phyloP scores from a whole-genome alignment of 768 basidiomycete species.

The Mrakia blollopis region DNA sequence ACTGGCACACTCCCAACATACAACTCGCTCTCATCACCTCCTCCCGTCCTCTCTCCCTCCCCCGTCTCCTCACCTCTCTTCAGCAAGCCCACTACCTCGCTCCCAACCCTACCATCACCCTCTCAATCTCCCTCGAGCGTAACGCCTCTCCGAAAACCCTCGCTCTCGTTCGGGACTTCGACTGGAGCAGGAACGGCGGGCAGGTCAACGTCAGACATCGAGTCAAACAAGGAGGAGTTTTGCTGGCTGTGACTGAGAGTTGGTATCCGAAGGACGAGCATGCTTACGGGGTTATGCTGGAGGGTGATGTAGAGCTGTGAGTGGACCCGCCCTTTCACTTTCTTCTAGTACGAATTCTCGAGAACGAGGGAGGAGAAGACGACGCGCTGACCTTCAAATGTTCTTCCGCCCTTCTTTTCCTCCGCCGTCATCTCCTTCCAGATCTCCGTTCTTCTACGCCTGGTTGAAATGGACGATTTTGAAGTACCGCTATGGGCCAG shows the following conservation, averaged over 20 bases:
- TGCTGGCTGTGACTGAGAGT: slow-evolving; percentile 78
- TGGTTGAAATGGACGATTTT: slow-evolving; percentile 78
- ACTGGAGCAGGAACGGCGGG: slow-evolving; percentile 57
- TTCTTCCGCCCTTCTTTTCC: background rate
- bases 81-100: slow-evolving; percentile 60
- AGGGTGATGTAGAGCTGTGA: slow-evolving; percentile 81
- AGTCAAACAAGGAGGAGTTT: slow-evolving; percentile 69
- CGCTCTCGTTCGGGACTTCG: slow-evolving; percentile 50
- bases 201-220: slow-evolving; percentile 58
- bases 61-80: slow-evolving; percentile 62
- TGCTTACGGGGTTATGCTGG: slow-evolving; percentile 71
- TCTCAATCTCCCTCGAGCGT: slow-evolving; percentile 68
- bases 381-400: background rate
- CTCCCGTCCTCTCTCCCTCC: slow-evolving; percentile 64
- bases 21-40: slow-evolving; percentile 74
- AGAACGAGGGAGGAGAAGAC: too few species aligned
- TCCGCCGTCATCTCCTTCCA: background rate
- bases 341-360: background rate
- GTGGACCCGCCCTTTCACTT: background rate
- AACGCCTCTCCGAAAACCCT: slow-evolving; percentile 60
- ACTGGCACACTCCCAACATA: slow-evolving; percentile 66
- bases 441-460: slow-evolving; percentile 65
- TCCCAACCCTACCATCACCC: slow-evolving; percentile 54
- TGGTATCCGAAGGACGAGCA: slow-evolving; percentile 76
- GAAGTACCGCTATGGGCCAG: slow-evolving; percentile 57